These are phyloP conservation scores for Melastoma malabathricum DNA, from an alignment of 345 rosid genomes.

Conservation along the genomic window DNA sequence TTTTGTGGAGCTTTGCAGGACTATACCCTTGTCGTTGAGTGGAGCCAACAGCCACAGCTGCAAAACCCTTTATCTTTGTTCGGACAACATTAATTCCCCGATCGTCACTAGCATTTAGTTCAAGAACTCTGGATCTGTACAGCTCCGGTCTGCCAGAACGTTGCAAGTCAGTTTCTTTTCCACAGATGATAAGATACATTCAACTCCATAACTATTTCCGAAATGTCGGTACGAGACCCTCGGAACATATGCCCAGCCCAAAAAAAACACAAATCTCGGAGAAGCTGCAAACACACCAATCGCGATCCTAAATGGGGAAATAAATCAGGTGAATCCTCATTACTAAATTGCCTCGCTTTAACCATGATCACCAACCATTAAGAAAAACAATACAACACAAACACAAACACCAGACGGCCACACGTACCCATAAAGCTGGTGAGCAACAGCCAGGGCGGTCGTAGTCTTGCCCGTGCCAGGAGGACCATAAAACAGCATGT, in stretches of 20 bases:
- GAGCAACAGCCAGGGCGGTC: slow-evolving; percentile 89
- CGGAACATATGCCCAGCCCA: no score
- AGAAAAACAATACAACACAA: background rate
- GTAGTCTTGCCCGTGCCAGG: slow-evolving; percentile 99
- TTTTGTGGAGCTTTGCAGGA: background rate
- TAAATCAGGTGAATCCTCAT: no score
- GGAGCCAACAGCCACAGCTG: slow-evolving; percentile 85
- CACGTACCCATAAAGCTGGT: slow-evolving; percentile 74
- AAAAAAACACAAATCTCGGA: no score
- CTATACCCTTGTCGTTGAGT: slow-evolving; percentile 55
- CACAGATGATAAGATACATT: background rate
- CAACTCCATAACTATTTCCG: background rate
- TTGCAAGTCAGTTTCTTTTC: background rate
- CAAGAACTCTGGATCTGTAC: slow-evolving; percentile 86
- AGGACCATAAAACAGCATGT: slow-evolving; percentile 95
- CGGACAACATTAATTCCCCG: slow-evolving; percentile 95
- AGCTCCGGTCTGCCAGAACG: slow-evolving; percentile 61
- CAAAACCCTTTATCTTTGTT: slow-evolving; percentile 91
- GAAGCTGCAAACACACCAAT: no score
- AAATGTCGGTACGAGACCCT: background rate
- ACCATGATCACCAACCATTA: background rate
- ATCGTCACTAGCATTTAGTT: slow-evolving; percentile 97
- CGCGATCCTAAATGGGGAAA: no score
- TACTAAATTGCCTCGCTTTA: no score
- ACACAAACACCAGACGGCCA: background rate